These are phyloP conservation scores for Triticum monococcum DNA, from an alignment of 176 grass and related monocot species.

Conservation along the genomic window DNA sequence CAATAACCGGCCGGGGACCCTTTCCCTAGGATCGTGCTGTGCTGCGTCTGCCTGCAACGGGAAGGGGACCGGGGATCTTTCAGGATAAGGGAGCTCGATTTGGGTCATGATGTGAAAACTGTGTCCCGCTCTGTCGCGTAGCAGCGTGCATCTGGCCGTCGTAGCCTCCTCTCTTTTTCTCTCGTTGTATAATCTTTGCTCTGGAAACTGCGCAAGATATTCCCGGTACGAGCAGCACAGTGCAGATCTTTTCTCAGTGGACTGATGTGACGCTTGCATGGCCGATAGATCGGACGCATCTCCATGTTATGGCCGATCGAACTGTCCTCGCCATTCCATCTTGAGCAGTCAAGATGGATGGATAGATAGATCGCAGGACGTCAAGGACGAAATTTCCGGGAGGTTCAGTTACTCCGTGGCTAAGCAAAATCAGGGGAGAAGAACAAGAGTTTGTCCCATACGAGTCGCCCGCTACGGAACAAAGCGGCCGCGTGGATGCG, in stretches of 20 bases:
- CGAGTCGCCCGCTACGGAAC: slow-evolving; percentile 16
- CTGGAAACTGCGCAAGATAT: background rate
- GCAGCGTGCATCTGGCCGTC: background rate
- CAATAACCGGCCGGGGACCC: slow-evolving; percentile 4
- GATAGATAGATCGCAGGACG: background rate
- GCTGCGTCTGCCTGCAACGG: background rate
- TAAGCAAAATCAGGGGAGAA: background rate
- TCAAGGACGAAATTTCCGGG: background rate
- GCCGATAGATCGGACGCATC: background rate
- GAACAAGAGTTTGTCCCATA: background rate
- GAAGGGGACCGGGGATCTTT: slow-evolving; percentile 53
- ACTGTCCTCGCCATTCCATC: background rate
- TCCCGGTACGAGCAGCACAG: background rate
- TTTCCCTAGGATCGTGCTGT: background rate
- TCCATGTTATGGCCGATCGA: background rate
- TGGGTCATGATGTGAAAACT: slow-evolving; percentile 46
- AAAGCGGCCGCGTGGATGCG: background rate
- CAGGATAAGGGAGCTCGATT: slow-evolving; percentile 48
- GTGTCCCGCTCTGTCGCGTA: background rate
- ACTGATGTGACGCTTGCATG: slow-evolving; percentile 22
- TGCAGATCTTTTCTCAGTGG: background rate
- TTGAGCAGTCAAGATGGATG: background rate
- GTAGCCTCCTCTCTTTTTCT: background rate
- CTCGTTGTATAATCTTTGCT: background rate
- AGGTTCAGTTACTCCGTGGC: background rate